A percentile compares a stretch with the other conserved stretches of the same genome.
phyloP scores from a whole-genome alignment of 345 rosid genomes.

The Linum lewisii region DNA sequence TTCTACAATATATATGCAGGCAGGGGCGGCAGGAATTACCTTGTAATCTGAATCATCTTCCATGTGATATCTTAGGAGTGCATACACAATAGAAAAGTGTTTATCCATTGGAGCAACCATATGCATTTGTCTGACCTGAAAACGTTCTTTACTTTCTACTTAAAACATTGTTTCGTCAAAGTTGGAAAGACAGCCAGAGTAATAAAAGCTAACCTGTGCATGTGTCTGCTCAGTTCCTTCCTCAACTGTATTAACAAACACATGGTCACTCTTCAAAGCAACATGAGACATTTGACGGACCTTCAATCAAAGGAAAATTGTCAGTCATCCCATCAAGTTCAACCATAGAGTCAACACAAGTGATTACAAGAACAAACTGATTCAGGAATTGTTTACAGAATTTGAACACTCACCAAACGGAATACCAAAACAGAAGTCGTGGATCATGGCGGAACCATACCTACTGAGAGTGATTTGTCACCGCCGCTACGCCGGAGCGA shows the following conservation, averaged over 20 bases:
- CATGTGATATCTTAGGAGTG: constrained; percentile 63
- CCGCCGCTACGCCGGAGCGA: too few species aligned
- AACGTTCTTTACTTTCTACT: constrained; percentile 14
- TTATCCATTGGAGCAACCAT: constrained; percentile 67
- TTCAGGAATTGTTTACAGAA: constrained; percentile 50
- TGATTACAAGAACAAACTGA: constrained; percentile 41
- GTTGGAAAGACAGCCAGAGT: not conserved
- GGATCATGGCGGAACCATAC: constrained; percentile 62
- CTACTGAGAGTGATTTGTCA: too few species aligned
- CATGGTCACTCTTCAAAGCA: constrained; percentile 81
- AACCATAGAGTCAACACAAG: constrained; percentile 6
- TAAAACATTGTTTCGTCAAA: not conserved
- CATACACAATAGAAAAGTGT: constrained; percentile 64
- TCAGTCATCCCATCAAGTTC: constrained; percentile 9
- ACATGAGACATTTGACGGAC: constrained; percentile 82
- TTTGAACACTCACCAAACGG: constrained; percentile 64
- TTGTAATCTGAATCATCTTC: constrained; percentile 66
- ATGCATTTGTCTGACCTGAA: constrained; percentile 73
- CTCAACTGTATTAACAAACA: constrained; percentile 72
- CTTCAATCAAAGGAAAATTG: constrained; percentile 32
- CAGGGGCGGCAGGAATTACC: constrained; percentile 28
- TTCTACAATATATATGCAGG: too few species aligned
- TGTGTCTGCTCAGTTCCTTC: constrained; percentile 91
- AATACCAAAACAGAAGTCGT: constrained; percentile 91
- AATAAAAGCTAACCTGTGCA: constrained; percentile 41